Percentiles rank a stretch among this genome's conserved stretches.
These are phyloP conservation scores for Gossypium arboreum DNA, from an alignment of 345 rosid genomes.

Conservation along the genomic window DNA sequence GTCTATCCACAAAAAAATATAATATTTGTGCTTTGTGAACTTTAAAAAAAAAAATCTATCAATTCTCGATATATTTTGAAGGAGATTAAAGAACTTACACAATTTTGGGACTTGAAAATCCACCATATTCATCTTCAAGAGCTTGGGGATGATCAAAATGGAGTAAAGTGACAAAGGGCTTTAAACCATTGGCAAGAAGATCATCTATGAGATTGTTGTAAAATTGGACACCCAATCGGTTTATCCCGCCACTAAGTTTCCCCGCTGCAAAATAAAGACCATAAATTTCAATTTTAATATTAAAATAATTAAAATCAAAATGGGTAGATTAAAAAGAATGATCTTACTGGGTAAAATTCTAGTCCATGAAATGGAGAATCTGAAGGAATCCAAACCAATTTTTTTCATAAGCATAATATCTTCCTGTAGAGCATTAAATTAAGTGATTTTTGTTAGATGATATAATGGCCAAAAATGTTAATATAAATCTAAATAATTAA, in stretches of 20 bases:
- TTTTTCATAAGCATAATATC: slow-evolving; percentile 9
- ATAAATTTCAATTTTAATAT: background rate
- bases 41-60: too few relatives aligned
- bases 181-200: slow-evolving; percentile 26
- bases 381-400: slow-evolving; percentile 17
- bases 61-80: too few relatives aligned
- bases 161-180: slow-evolving; percentile 12
- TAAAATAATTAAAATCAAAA: background rate
- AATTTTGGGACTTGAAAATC: slow-evolving; percentile 21
- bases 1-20: too few relatives aligned
- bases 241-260: slow-evolving; percentile 27
- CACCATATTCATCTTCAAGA: slow-evolving; percentile 16
- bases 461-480: background rate
- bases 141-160: slow-evolving; percentile 22
- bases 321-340: background rate
- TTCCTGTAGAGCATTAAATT: background rate
- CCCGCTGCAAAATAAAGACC: slow-evolving; percentile 27
- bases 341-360: slow-evolving; percentile 17
- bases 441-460: background rate
- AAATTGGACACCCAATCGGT: slow-evolving; percentile 30
- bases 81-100: slow-evolving; percentile 20
- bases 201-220: slow-evolving; percentile 37
- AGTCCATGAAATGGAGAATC: slow-evolving; percentile 19
- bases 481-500: background rate
- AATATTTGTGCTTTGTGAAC: too few relatives aligned